Evolutionary conservation across 805 yeast genomes (phyloP).

Genomic region (Barnettozyma botsteinii): DNA sequence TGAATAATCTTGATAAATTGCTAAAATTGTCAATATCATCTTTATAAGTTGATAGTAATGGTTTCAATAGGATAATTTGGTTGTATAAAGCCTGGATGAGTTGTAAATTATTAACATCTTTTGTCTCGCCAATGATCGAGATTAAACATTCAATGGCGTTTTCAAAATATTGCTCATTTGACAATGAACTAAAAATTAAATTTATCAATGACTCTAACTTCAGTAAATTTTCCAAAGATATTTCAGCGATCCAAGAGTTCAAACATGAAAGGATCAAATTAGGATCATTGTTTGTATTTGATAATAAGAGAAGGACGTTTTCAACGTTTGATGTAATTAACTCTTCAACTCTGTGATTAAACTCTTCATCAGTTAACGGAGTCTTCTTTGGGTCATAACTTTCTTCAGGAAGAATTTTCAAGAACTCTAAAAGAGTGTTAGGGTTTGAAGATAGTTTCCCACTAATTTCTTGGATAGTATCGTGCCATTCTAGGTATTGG

Average conservation of each 20-base stretch:
- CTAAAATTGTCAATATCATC: constrained; percentile 52
- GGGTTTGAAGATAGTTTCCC: constrained; percentile 32
- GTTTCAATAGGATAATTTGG: constrained; percentile 58
- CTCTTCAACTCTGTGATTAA: constrained; percentile 53
- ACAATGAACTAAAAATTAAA: constrained; percentile 59
- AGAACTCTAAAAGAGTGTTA: constrained; percentile 61
- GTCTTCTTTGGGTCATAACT: constrained; percentile 69
- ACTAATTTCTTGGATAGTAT: constrained; percentile 66
- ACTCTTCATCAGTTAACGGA: constrained; percentile 78
- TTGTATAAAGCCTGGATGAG: constrained; percentile 62
- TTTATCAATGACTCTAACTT: constrained; percentile 57
- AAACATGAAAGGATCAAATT: constrained; percentile 64
- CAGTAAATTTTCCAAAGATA: constrained; percentile 67
- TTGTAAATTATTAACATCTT: constrained; percentile 61
- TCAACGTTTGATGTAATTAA: constrained; percentile 64
- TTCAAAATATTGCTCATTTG: constrained; percentile 64
- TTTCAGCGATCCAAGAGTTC: constrained; percentile 87
- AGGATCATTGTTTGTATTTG: constrained; percentile 29
- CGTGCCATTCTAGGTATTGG: constrained; percentile 68
- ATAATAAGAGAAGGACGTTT: constrained; percentile 57
- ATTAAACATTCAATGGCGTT: constrained; percentile 83
- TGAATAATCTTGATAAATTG: constrained; percentile 68
- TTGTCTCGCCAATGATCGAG: constrained; percentile 73
- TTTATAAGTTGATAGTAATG: constrained; percentile 36
- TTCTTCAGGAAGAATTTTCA: constrained; percentile 89